Conservation (phyloP, 257 asterid genomes). For the Anisodus acutangulus region DNA sequence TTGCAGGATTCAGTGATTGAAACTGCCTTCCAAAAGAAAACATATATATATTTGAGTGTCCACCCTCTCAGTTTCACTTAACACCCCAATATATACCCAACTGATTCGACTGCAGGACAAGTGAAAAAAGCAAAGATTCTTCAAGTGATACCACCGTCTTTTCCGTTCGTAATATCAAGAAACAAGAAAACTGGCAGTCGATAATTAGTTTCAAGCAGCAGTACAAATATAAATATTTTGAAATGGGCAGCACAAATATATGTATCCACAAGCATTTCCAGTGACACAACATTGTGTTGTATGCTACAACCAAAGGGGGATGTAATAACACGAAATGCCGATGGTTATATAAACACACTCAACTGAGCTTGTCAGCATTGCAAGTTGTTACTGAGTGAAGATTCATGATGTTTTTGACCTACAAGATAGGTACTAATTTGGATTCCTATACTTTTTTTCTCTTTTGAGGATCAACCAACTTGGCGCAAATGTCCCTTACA, state of each 20-base stretch:
- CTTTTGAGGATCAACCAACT: slow-evolving; percentile 1
- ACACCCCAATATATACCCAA: slow-evolving; percentile 17
- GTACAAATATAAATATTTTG: neutral
- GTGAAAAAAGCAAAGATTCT: slow-evolving; percentile 3
- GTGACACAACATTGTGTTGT: neutral
- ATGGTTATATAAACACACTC: neutral
- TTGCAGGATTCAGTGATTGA: slow-evolving; percentile 17
- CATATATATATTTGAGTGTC: neutral
- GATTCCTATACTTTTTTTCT: slow-evolving; percentile 12
- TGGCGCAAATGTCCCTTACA: slow-evolving; percentile 8
- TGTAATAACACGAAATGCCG: neutral
- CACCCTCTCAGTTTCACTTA: slow-evolving; percentile 24
- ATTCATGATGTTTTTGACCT: slow-evolving; percentile 4
- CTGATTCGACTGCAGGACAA: neutral
- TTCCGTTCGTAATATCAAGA: slow-evolving; percentile 7
- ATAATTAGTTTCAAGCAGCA: slow-evolving; percentile 14
- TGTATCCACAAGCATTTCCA: neutral
- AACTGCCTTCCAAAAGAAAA: neutral
- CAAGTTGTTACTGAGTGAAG: neutral
- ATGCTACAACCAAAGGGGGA: slow-evolving; percentile 17
- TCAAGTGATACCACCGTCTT: neutral
- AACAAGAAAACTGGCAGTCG: neutral
- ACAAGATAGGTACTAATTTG: slow-evolving; percentile 13
- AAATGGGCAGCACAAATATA: neutral
- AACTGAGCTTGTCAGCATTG: neutral